Evolutionary conservation across 106 monocot species (phyloP).

Genomic region (Dioscorea alata): DNA sequence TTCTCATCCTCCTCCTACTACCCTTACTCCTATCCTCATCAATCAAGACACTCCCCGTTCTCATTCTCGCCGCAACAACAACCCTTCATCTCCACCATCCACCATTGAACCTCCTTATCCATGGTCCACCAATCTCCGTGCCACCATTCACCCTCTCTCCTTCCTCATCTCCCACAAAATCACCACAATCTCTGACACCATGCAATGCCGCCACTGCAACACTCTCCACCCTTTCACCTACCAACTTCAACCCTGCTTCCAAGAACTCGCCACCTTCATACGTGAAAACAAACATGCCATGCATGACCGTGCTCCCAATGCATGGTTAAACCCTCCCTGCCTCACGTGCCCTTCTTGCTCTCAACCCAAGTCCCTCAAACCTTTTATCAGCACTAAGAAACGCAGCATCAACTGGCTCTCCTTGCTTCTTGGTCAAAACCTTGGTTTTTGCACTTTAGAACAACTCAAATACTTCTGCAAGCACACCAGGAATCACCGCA

Average conservation of each 20-base stretch:
- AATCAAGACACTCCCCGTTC: too few species aligned
- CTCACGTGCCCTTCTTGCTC: background rate
- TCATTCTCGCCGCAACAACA: too few species aligned
- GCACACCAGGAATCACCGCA: conserved; percentile 16
- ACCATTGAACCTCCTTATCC: conserved; percentile 9
- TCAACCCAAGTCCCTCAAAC: background rate
- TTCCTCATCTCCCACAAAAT: conserved; percentile 6
- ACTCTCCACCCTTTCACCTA: background rate
- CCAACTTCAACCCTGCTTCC: conserved; percentile 2
- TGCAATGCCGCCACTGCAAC: conserved; percentile 21
- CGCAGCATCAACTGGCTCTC: conserved; percentile 33
- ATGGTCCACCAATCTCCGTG: conserved; percentile 12
- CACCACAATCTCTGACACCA: background rate
- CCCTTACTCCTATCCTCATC: too few species aligned
- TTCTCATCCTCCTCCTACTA: too few species aligned
- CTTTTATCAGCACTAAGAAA: conserved; percentile 9
- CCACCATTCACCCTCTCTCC: background rate
- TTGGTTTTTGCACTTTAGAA: conserved; percentile 18
- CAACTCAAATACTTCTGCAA: conserved; percentile 33
- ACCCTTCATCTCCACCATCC: too few species aligned
- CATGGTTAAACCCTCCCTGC: conserved; percentile 8
- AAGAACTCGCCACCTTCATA: background rate
- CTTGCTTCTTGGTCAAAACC: conserved; percentile 15
- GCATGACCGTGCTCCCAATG: conserved; percentile 9
- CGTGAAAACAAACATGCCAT: background rate